Evolutionary conservation across 176 grass and related monocot genomes (phyloP).

Genomic region (Phyllostachys edulis): DNA sequence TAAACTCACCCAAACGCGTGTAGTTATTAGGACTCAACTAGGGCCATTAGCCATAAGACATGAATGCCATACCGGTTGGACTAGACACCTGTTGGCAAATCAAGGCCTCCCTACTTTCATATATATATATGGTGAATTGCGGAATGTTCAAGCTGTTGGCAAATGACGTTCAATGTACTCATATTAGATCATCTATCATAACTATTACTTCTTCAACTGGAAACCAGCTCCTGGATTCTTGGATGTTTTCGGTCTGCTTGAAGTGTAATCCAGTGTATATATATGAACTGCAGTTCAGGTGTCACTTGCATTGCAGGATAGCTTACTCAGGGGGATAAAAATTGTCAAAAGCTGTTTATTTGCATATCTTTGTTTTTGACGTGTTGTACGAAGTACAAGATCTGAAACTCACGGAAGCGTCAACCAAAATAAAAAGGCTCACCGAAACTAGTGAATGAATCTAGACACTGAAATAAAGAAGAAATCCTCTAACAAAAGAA

Average conservation of each 20-base stretch:
- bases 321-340: not conserved
- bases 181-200: not conserved
- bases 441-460: not conserved
- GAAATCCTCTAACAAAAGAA: not conserved
- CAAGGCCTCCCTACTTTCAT: too few species aligned
- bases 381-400: not conserved
- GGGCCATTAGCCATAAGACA: not conserved
- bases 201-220: not conserved
- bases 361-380: not conserved
- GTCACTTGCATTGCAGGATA: not conserved
- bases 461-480: not conserved
- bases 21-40: not conserved
- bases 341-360: not conserved
- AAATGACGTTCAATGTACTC: not conserved
- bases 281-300: not conserved
- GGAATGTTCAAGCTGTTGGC: not conserved
- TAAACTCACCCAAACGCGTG: not conserved
- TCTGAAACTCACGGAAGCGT: not conserved
- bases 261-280: not conserved
- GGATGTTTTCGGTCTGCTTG: not conserved
- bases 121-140: too few species aligned
- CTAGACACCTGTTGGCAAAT: too few species aligned
- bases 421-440: not conserved
- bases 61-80: not conserved
- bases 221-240: not conserved